Percentiles rank a stretch among this genome's conserved stretches.
phyloP scores from a whole-genome alignment of 2,329 filamentous ascomycete species.

The Emergomyces pasteurianus region DNA sequence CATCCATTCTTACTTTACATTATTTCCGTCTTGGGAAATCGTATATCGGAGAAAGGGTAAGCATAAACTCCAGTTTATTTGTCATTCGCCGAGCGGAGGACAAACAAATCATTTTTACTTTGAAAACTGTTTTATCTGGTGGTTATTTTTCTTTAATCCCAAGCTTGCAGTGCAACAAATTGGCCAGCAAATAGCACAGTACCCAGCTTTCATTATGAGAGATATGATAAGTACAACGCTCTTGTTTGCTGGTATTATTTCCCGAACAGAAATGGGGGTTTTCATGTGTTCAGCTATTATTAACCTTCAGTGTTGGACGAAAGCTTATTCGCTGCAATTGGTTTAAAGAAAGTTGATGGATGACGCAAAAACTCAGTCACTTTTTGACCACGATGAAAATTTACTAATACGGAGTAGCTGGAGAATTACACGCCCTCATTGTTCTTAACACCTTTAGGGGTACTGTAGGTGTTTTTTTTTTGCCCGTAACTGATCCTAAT shows the following conservation, averaged over 20 bases:
- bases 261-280: background rate
- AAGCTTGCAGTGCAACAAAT: background rate
- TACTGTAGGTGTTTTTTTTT: too few relatives aligned
- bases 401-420: too few relatives aligned
- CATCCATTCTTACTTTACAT: background rate
- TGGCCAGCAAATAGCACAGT: background rate
- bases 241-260: background rate
- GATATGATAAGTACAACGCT: too few relatives aligned
- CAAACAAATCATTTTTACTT: background rate
- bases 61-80: too few relatives aligned
- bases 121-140: background rate
- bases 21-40: background rate
- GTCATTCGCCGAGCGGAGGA: too few relatives aligned
- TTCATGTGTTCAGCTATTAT: background rate
- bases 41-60: background rate
- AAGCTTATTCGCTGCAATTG: background rate
- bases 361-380: too few relatives aligned
- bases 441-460: too few relatives aligned
- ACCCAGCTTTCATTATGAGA: background rate
- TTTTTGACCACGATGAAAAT: too few relatives aligned
- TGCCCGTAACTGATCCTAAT: too few relatives aligned
- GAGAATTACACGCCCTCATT: too few relatives aligned
- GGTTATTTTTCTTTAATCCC: too few relatives aligned
- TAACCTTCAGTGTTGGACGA: background rate
- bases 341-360: too few relatives aligned